These are phyloP conservation scores for Metarhizium guizhouense DNA, from an alignment of 2,329 filamentous ascomycete species.

Conservation along the genomic window DNA sequence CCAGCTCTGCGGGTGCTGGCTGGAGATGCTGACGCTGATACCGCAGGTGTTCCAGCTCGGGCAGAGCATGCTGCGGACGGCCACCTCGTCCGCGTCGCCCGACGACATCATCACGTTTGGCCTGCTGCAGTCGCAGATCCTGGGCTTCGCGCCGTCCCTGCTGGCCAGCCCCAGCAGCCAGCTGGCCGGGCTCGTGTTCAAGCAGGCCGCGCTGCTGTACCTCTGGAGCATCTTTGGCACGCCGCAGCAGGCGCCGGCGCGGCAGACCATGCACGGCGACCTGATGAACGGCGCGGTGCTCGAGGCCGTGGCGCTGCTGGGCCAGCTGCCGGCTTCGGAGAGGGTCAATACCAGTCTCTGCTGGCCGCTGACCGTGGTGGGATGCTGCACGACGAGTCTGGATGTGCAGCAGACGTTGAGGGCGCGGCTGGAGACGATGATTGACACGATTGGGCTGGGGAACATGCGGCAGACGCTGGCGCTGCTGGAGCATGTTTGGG, in stretches of 20 bases:
- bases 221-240: slow-evolving; percentile 26
- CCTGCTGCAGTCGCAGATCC: slow-evolving; percentile 31
- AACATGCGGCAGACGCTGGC: slow-evolving; percentile 35
- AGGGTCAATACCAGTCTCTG: slow-evolving; percentile 31
- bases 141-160: slow-evolving; percentile 28
- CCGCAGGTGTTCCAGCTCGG: slow-evolving; percentile 33
- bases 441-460: slow-evolving; percentile 30
- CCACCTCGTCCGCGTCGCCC: slow-evolving; percentile 13
- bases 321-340: slow-evolving; percentile 21
- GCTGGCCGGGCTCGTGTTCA: slow-evolving; percentile 33
- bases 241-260: slow-evolving; percentile 13
- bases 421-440: slow-evolving; percentile 23
- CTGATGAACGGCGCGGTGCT: slow-evolving; percentile 20
- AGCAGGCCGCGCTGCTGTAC: slow-evolving; percentile 35
- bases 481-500: slow-evolving; percentile 34
- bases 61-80: slow-evolving; percentile 24
- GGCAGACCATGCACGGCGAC: slow-evolving; percentile 12
- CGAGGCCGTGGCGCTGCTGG: slow-evolving; percentile 20
- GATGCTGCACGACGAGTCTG: slow-evolving; percentile 24
- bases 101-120: slow-evolving; percentile 35
- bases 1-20: slow-evolving; percentile 30
- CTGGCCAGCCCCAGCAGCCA: slow-evolving; percentile 26
- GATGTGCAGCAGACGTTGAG: slow-evolving; percentile 27
- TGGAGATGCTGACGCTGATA: slow-evolving; percentile 27
- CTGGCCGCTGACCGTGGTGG: slow-evolving; percentile 29